Evolutionary conservation across 2,329 filamentous ascomycete genomes (phyloP).

Genomic region (Pseudogymnoascus sp.): DNA sequence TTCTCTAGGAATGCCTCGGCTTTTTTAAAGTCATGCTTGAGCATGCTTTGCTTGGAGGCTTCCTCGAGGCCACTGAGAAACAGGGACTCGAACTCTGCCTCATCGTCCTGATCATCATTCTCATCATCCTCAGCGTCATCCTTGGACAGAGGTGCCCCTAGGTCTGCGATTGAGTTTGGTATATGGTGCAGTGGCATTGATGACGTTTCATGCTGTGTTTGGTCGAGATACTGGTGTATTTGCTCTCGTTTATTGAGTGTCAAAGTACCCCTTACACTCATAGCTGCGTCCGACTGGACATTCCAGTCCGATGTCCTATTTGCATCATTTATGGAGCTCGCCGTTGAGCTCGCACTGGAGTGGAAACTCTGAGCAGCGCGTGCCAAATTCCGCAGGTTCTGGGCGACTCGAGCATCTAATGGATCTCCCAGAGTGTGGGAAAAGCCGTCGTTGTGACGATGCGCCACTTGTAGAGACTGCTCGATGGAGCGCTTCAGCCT

Average conservation of each 20-base stretch:
- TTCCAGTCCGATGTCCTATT: constrained; percentile 9
- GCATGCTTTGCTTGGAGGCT: constrained; percentile 20
- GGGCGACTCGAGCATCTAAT: constrained; percentile 14
- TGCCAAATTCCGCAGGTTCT: constrained; percentile 20
- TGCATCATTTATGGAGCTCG: constrained; percentile 14
- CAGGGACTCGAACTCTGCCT: constrained; percentile 17
- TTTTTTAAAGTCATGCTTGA: constrained; percentile 18
- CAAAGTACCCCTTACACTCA: constrained; percentile 9
- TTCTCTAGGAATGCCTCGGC: constrained; percentile 20
- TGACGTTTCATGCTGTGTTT: background rate
- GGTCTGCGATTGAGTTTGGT: background rate
- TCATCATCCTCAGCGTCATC: constrained; percentile 10
- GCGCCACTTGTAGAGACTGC: constrained; percentile 16
- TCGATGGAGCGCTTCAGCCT: constrained; percentile 19
- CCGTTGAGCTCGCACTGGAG: constrained; percentile 20
- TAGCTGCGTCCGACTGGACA: background rate
- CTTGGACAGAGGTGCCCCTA: background rate
- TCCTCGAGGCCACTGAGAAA: constrained; percentile 20
- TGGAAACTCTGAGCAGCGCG: constrained; percentile 22
- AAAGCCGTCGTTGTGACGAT: constrained; percentile 12
- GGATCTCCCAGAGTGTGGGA: constrained; percentile 5
- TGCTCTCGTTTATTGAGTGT: constrained; percentile 15
- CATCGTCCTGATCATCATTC: constrained; percentile 13
- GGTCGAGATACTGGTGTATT: constrained; percentile 15
- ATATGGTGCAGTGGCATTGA: background rate